Evolutionary conservation across 2,329 filamentous ascomycete species (phyloP).

Genomic region (Biscogniauxia sp.): DNA sequence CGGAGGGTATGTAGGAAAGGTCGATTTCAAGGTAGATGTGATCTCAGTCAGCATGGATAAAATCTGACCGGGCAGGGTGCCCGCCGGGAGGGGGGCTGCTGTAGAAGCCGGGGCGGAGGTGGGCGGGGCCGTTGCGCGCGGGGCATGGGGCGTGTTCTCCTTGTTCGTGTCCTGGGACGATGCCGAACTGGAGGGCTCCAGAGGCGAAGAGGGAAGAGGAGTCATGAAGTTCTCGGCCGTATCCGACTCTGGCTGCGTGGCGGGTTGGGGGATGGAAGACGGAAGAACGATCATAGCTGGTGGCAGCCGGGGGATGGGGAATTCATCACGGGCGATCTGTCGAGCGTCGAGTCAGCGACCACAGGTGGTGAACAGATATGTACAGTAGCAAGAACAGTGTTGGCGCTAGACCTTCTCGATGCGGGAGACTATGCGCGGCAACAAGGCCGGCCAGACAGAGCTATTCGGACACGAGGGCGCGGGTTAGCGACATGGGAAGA

Average conservation of each 20-base stretch:
- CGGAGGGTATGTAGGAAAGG: slow-evolving; percentile 74
- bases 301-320: slow-evolving; percentile 58
- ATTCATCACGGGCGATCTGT: slow-evolving; percentile 73
- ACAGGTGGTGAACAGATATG: background rate
- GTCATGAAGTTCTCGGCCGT: slow-evolving; percentile 43
- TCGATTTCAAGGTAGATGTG: slow-evolving; percentile 56
- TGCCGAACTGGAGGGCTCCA: slow-evolving; percentile 32
- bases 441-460: slow-evolving; percentile 38
- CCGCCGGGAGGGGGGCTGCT: slow-evolving; percentile 33
- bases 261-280: slow-evolving; percentile 35
- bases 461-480: slow-evolving; percentile 24
- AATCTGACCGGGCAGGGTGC: slow-evolving; percentile 62
- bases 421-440: slow-evolving; percentile 36
- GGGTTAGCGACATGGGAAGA: slow-evolving; percentile 11
- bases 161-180: slow-evolving; percentile 63
- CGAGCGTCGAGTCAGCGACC: slow-evolving; percentile 5
- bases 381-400: slow-evolving; percentile 7
- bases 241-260: slow-evolving; percentile 35
- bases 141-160: slow-evolving; percentile 53
- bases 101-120: slow-evolving; percentile 34
- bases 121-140: slow-evolving; percentile 36
- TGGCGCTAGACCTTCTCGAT: slow-evolving; percentile 49
- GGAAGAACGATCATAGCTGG: slow-evolving; percentile 22
- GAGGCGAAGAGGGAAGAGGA: slow-evolving; percentile 45
- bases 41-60: slow-evolving; percentile 61